A percentile compares a stretch with the other conserved stretches of the same genome.
phyloP scores from a whole-genome alignment of 1,139 yeast genomes.

The Magnusiomyces starmeri region DNA sequence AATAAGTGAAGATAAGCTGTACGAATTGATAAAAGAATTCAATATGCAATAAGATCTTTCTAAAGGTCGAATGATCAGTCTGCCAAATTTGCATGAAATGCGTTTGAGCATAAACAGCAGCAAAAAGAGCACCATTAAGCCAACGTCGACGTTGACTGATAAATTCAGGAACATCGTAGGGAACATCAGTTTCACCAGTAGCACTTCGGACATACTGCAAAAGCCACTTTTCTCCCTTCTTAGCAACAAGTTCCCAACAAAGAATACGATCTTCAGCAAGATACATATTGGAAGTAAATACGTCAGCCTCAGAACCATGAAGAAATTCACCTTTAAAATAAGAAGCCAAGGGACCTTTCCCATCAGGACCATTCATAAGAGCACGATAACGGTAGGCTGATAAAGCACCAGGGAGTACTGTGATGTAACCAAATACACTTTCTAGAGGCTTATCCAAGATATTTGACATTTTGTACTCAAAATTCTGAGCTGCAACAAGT shows the following conservation, averaged over 20 bases:
- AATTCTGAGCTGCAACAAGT: constrained; percentile 90
- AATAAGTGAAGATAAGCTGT: constrained; percentile 73
- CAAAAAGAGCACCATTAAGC: constrained; percentile 96
- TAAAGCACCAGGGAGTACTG: constrained; percentile 93
- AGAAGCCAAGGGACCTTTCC: constrained; percentile 84
- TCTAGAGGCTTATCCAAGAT: constrained; percentile 93
- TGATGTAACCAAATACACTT: constrained; percentile 84
- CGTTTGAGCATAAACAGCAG: constrained; percentile 80
- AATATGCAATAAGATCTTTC: constrained; percentile 73
- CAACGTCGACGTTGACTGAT: constrained; percentile 94
- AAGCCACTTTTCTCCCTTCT: constrained; percentile 81
- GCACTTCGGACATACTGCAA: constrained; percentile 88
- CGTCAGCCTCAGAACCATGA: constrained; percentile 54
- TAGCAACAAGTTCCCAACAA: constrained; percentile 96
- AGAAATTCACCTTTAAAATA: constrained; percentile 85
- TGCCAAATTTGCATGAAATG: constrained; percentile 76
- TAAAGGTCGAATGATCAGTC: constrained; percentile 69
- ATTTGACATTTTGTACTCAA: constrained; percentile 93
- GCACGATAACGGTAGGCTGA: constrained; percentile 93
- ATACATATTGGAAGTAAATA: constrained; percentile 95
- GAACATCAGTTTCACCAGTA: constrained; percentile 96
- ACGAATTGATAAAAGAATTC: constrained; percentile 80
- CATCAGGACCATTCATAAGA: constrained; percentile 73
- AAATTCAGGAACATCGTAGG: constrained; percentile 83
- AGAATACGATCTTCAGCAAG: constrained; percentile 94